Evolutionary conservation across 2,329 filamentous ascomycete genomes (phyloP).

Genomic region (Ambrosiella beaveri): DNA sequence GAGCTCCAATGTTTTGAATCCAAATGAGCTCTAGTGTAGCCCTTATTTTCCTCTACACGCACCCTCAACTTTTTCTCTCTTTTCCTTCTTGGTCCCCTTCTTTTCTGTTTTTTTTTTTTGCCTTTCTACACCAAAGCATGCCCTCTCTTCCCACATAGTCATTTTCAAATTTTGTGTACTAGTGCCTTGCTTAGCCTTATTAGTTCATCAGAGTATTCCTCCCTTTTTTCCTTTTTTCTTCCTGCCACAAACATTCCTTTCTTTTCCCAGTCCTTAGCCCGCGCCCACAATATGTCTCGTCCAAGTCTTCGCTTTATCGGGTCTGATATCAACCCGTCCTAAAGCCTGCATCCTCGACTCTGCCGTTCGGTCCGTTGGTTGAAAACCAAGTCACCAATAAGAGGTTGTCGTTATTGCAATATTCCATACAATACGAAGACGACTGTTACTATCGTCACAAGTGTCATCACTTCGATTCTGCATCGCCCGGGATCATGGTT

Average conservation of each 20-base stretch:
- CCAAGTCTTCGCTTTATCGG: neutral
- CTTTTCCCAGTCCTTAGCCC: neutral
- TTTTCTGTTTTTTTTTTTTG: neutral
- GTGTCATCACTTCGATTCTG: too few relatives aligned
- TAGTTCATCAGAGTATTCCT: neutral
- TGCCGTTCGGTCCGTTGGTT: neutral
- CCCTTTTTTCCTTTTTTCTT: neutral
- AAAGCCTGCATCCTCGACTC: neutral
- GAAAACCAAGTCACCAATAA: neutral
- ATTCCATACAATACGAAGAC: neutral
- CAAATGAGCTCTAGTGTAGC: neutral
- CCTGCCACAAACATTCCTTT: neutral
- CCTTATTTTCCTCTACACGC: neutral
- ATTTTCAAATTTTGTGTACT: neutral
- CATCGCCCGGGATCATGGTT: too few relatives aligned
- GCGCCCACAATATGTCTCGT: neutral
- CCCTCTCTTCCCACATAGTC: neutral
- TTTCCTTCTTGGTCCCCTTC: neutral
- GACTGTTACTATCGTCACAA: too few relatives aligned
- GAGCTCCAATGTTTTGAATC: neutral
- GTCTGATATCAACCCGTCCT: too few relatives aligned
- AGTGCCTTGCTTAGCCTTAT: neutral
- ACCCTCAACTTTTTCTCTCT: neutral
- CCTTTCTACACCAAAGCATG: neutral
- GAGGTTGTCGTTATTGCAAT: neutral